Conservation (phyloP, 176 grass and related monocot species). For the Rhynchospora breviuscula region DNA sequence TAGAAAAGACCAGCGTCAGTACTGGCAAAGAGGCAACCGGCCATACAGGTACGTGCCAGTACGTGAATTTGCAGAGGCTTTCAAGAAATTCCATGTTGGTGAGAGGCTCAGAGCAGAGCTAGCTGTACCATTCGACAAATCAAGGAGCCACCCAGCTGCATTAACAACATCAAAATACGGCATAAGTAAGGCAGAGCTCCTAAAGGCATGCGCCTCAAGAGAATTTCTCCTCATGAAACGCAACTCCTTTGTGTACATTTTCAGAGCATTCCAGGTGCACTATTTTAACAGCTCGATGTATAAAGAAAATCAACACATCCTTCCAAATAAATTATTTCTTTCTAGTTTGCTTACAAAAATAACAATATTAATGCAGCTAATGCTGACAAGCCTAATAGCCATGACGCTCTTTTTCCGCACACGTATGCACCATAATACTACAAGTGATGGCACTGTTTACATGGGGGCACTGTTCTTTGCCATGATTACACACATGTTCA, state of each 20-base stretch:
- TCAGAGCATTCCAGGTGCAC: conserved; percentile 45
- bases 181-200: conserved; percentile 36
- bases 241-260: conserved; percentile 54
- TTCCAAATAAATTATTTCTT: background rate
- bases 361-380: conserved; percentile 33
- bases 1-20: conserved; percentile 49
- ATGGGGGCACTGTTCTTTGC: conserved; percentile 56
- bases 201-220: conserved; percentile 34
- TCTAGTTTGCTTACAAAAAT: background rate
- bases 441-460: conserved; percentile 36
- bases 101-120: conserved; percentile 26
- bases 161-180: conserved; percentile 42
- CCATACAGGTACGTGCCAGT: conserved; percentile 40
- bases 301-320: background rate
- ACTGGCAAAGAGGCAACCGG: conserved; percentile 26
- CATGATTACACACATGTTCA: conserved; percentile 48
- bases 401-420: conserved; percentile 66
- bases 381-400: conserved; percentile 33
- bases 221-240: conserved; percentile 56
- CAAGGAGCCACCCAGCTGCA: conserved; percentile 37
- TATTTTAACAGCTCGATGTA: background rate
- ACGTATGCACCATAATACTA: conserved; percentile 41
- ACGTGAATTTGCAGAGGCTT: conserved; percentile 44
- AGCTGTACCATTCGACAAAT: conserved; percentile 30
- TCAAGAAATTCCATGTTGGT: conserved; percentile 42